Evolutionary conservation across 345 rosid genomes (phyloP), one percentile per base, ranked within the genome.

Genomic region (Raphanus raphanistrum): DNA sequence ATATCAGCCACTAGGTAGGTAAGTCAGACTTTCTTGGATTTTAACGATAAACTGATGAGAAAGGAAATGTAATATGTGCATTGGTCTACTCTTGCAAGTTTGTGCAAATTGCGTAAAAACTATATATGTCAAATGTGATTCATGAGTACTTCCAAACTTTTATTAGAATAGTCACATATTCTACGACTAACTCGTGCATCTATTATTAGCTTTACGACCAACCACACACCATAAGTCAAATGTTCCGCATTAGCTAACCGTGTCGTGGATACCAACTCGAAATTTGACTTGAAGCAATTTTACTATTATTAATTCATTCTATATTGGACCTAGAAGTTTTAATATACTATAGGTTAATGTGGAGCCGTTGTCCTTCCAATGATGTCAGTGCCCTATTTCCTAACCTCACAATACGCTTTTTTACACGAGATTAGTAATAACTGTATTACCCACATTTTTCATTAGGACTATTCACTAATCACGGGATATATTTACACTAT

Each of bases 301-400:
- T 52, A 52, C 10, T 52, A 52, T 52, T 50, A 50, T n/a, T 6
- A 45, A 35, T 27, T 28, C 5, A 59, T 58, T 50, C 21, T 16
- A 12, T 4, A 62, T 50, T 66, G 69, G 74, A 73, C 62, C 78
- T 67, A 48, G 28, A 61, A 58, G 25, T 58, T 68, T 16, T 29
- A 28, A 68, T 9, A 6, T 48, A 48, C 17, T 48, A 38, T 79
- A 35, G 35, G 78, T 79, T 66, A 72, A 50, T 17, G 75, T 79
- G 60, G 50, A 73, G 71, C 74, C 66, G 66, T 74, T 68, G 43
- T 74, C 54, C 15, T 25, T 57, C 79, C 82, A 63, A 74, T 74
- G 57, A 63, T 74, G 79, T 79, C 59, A 74, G 75, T 79, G 82
- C 75, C 59, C 52, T 68, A 52, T 15, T 62, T 79, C 71, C 75